Percentiles rank a stretch among this genome's conserved stretches.
These are phyloP conservation scores for Leccinum olivaceoglutinosum DNA, from an alignment of 1,284 basidiomycete species.

Conservation along the genomic window DNA sequence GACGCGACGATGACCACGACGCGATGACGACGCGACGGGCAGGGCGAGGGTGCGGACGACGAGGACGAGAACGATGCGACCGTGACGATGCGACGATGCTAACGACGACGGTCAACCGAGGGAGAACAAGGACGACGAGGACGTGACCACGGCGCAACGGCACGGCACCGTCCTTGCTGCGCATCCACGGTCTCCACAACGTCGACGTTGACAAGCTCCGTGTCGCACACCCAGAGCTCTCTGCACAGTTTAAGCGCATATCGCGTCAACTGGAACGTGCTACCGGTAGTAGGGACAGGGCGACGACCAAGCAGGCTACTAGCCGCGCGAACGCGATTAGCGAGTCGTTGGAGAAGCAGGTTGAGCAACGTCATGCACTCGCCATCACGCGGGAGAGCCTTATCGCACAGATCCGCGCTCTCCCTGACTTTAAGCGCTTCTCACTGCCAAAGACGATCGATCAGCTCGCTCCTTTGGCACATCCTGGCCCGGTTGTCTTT, in stretches of 20 bases:
- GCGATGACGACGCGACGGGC: too few relatives aligned
- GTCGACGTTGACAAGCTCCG: constrained; percentile 1
- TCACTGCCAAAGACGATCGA: background rate
- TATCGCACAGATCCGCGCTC: background rate
- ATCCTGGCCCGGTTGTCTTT: constrained; percentile 2
- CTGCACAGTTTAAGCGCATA: background rate
- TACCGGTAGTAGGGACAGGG: background rate
- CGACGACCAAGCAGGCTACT: too few relatives aligned
- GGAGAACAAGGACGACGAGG: too few relatives aligned
- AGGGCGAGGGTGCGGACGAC: too few relatives aligned
- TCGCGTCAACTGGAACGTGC: constrained; percentile 2
- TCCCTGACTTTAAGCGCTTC: constrained; percentile 4
- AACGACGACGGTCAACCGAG: too few relatives aligned
- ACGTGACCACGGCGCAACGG: too few relatives aligned
- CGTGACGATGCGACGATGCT: too few relatives aligned
- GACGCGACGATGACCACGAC: too few relatives aligned
- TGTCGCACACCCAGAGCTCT: background rate
- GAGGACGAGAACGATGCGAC: too few relatives aligned
- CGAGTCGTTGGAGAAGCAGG: background rate
- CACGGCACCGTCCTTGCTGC: too few relatives aligned
- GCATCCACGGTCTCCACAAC: too few relatives aligned
- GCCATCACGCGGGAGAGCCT: background rate
- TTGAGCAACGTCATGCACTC: background rate
- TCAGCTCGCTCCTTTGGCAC: background rate
- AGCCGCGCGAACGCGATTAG: background rate